These are phyloP conservation scores for Botrytis elliptica DNA, from an alignment of 2,329 filamentous ascomycete species.

Conservation along the genomic window DNA sequence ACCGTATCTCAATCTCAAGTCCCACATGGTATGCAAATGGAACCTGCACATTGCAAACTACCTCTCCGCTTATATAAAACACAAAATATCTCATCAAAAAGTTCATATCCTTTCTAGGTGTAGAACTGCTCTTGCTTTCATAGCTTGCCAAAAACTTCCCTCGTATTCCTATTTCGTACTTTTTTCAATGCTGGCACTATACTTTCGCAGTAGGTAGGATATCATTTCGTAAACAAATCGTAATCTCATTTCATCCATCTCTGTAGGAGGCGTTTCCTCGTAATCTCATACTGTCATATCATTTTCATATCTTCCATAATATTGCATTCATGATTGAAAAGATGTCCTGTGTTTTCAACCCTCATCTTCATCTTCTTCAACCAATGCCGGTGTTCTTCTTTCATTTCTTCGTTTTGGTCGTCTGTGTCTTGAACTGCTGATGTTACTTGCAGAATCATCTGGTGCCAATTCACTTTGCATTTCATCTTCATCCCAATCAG, in stretches of 20 bases:
- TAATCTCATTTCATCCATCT: conserved; percentile 19
- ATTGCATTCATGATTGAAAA: background rate
- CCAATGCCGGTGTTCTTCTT: conserved; percentile 68
- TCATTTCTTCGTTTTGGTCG: conserved; percentile 67
- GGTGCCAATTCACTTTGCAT: conserved; percentile 64
- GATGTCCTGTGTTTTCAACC: conserved; percentile 23
- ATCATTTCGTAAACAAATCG: conserved; percentile 26
- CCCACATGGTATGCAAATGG: background rate
- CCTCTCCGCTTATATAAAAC: background rate
- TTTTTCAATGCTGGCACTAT: conserved; percentile 6
- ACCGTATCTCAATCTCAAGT: background rate
- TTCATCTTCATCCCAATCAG: conserved; percentile 46
- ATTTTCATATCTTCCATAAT: conserved; percentile 6
- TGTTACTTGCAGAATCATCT: conserved; percentile 79
- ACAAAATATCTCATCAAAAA: background rate
- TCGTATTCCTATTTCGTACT: conserved; percentile 11
- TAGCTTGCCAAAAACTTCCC: conserved; percentile 1
- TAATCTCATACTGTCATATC: conserved; percentile 7
- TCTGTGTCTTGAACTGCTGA: conserved; percentile 67
- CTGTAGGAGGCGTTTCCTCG: background rate
- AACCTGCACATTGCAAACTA: background rate
- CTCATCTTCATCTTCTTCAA: conserved; percentile 68
- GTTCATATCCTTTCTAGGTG: background rate
- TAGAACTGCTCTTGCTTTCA: background rate
- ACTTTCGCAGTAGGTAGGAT: conserved; percentile 9